These are phyloP conservation scores for Camelina laxa DNA, from an alignment of 345 rosid species.

Conservation along the genomic window DNA sequence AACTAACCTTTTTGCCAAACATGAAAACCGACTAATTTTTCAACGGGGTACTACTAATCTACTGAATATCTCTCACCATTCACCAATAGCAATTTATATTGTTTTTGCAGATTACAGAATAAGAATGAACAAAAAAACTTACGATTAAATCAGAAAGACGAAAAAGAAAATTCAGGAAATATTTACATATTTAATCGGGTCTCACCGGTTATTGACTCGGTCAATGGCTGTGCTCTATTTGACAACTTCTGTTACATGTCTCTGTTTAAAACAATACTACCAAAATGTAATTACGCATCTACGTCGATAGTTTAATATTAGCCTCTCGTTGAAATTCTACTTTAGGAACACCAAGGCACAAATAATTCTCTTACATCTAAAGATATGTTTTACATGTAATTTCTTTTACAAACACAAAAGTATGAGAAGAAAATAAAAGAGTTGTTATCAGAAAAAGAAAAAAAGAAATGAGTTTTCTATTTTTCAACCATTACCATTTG, in stretches of 20 bases:
- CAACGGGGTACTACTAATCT: neutral
- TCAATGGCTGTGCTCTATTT: constrained; percentile 35
- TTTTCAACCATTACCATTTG: neutral
- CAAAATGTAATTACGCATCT: constrained; percentile 35
- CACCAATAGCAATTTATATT: neutral
- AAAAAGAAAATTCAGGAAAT: neutral
- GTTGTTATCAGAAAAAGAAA: too few species aligned
- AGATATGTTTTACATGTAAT: neutral
- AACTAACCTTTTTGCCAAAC: neutral
- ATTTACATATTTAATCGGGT: neutral
- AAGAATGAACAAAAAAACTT: neutral
- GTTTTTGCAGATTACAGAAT: neutral
- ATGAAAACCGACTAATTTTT: neutral
- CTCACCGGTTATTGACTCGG: constrained; percentile 33
- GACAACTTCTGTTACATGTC: constrained; percentile 39
- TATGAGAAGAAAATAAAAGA: neutral
- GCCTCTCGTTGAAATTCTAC: constrained; percentile 18
- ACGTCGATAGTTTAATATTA: constrained; percentile 1
- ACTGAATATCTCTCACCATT: neutral
- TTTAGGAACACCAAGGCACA: constrained; percentile 1
- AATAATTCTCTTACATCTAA: neutral
- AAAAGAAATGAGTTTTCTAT: neutral
- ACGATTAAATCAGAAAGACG: neutral
- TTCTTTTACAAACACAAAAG: neutral
- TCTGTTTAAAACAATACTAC: constrained; percentile 28